phyloP scores from a whole-genome alignment of 805 yeast species.

The Schizosaccharomyces pombe region DNA sequence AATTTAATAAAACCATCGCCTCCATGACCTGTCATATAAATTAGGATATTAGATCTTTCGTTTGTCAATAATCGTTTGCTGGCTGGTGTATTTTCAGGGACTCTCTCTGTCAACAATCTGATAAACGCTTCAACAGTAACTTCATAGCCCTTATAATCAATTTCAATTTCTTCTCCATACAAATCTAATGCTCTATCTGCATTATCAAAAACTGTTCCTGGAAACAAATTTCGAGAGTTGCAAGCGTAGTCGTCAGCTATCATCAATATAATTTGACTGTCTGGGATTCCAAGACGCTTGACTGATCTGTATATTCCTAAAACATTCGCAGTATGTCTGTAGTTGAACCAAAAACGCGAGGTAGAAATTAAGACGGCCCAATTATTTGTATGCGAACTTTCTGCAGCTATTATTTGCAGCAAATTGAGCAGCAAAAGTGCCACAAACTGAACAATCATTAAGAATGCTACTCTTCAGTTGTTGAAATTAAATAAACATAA shows the following conservation, averaged over 20 bases:
- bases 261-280: slow-evolving; percentile 89
- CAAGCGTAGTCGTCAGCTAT: slow-evolving; percentile 92
- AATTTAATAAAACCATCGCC: slow-evolving; percentile 92
- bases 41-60: slow-evolving; percentile 79
- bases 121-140: slow-evolving; percentile 93
- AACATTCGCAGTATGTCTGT: slow-evolving; percentile 92
- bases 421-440: too few relatives aligned
- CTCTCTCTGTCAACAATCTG: slow-evolving; percentile 77
- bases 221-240: slow-evolving; percentile 83
- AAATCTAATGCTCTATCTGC: slow-evolving; percentile 77
- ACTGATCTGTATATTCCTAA: slow-evolving; percentile 87
- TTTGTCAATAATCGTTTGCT: slow-evolving; percentile 78
- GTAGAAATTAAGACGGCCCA: slow-evolving; percentile 89
- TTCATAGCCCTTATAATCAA: slow-evolving; percentile 91
- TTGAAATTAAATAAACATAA: too few relatives aligned
- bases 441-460: too few relatives aligned
- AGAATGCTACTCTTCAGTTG: too few relatives aligned
- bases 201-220: slow-evolving; percentile 87
- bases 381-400: slow-evolving; percentile 30
- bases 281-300: slow-evolving; percentile 88
- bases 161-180: slow-evolving; percentile 86
- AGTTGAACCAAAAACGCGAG: slow-evolving; percentile 94
- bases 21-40: slow-evolving; percentile 95
- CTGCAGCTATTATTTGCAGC: slow-evolving; percentile 10
- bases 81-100: slow-evolving; percentile 77